Evolutionary conservation across 345 rosid species (phyloP), one percentile per base, ranked within the genome.

Genomic region (Theobroma cacao): DNA sequence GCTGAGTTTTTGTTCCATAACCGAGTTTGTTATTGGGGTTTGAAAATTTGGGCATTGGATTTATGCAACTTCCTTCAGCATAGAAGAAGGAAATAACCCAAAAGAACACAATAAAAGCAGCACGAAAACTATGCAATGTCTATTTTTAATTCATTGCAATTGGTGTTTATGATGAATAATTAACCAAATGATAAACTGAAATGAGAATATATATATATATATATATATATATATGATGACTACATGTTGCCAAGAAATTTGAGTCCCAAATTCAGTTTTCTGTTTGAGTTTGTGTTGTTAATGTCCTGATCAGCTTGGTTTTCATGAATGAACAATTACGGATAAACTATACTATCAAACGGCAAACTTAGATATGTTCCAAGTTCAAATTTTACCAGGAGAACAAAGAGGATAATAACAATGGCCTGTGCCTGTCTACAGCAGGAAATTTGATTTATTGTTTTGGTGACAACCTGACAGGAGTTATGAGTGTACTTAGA

Each of bases 21-120:
- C 50, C 58, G 67, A 76, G 71, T 86, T 65, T 50, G 70, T 68
- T 28, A 3, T 60, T 72, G 69, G 79, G 75, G 78, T 74, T 48
- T 84, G 72, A 24, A 74, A 79, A 76, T 75, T 67, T 79, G 83
- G 78, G 53, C 78, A 80, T 78, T 85, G 70, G 77, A 72, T 76
- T 84, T 85, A 70, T 38, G 65, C 73, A 15, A 66, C 33, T 36
- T 68, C 62, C 14, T 60, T 56, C 60, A 45, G 56, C n/a, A 74
- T 28, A 76, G 67, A 56, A 75, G 55, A 69, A 48, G 78, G 63
- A 40, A 59, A 64, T 22, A 56, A 59, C 22, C n/a, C n/a, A n/a
- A 78, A 52, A 50, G 56, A 45, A 79, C 20, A 72, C 59, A 20
- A 34, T 52, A 58, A 62, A 75, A 63, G 20, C 31, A 72, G 78